Base-by-base conservation (phyloP, 805 yeast species). In the Ogataea henricii region DNA sequence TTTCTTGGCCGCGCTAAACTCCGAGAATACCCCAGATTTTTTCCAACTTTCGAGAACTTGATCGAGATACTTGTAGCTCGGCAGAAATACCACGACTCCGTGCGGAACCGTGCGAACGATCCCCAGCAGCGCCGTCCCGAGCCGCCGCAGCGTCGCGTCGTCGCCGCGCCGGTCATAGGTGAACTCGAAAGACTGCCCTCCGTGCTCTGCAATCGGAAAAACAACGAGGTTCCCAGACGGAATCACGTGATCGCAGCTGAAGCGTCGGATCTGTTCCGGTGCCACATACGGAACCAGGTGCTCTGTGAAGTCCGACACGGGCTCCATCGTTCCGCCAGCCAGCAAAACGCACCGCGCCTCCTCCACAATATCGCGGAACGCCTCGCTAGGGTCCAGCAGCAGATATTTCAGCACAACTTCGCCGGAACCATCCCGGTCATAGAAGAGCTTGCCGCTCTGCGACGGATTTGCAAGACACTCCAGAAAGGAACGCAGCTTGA, bases 261-360 rank as follows among this genome's bases (percentile, higher is more conserved):
- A 86, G 23, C 69, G 72, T 21, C 72, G 66, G 7, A 87, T 73
- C 36, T 75, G 55, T 0, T 64, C 59, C 0, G 58, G 46, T 0
- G 66, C 52, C 2, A 85, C 46, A 36, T 78, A 74, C 0, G 96
- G 95, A 42, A 88, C 80, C 30, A 90, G 66, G 52, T 75, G 79
- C n/a, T 79, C 70, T 5, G 76, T 66, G 61, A 83, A 87, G 54
- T 91, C 96, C n/a, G 72, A 60, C 27, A 83, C 72, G 0, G 97
- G 97, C 60, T 87, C 92, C 96, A 90, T 89, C 0, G 98, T 91
- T 12, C 98, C 98, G 29, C 98, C 98, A 1, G 96, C 94, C 2
- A 91, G 63, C 1, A 92, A 71, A 0, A 91, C 85, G 63, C 91
- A 84, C 53, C 74, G 74, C 0, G 89, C 74, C 12, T 80, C 77